Evolutionary conservation across 2,329 filamentous ascomycete genomes (phyloP), one percentile per base, ranked within the genome.

Genomic region (Beauveria scarabaeidicola): DNA sequence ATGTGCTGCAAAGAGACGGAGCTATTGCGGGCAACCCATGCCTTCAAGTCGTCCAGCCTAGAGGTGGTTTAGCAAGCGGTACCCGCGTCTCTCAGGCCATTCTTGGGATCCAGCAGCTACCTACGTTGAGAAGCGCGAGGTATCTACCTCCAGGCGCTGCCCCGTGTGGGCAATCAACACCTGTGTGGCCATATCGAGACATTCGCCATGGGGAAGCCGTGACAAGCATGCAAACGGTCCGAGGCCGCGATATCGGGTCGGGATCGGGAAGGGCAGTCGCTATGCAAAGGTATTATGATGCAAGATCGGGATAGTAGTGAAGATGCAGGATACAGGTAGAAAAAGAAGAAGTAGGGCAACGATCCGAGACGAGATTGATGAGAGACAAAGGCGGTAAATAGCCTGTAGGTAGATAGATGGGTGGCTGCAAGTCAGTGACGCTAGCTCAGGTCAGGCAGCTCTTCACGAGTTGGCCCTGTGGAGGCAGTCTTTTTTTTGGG

Each of bases 111-210:
- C 21, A 40, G 53, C 9, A 41, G 44, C 36, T 19, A 61, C 85
- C 67, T 78, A 91, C 88, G 87, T 88, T 67, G 82, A 80, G 74
- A 93, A 89, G 70, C 85, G 83, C 64, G 86, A 81, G 66, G 87
- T 84, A 76, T 96, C 90, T 73, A 89, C 83, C 73, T 86, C 81
- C 71, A 96, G 82, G 76, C 88, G 87, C 80, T 91, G 87, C 79
- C 93, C 93, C 75, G 89, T 91, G 78, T 96, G 92, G 81, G 91
- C 91, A 72, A 96, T 87, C 79, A 91, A 90, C 75, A 96, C 87
- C 78, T 90, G 86, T 73, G 93, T 84, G 78, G 90, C 89, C 91
- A 96, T 96, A 76, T 80, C 83, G 76, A 78, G 77, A 77, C 79
- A 81, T 81, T 69, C 75, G 75, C 72, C 68, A 67, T 68, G 62